phyloP scores from a whole-genome alignment of 1,284 basidiomycete genomes.

The Volvariella volvacea region DNA sequence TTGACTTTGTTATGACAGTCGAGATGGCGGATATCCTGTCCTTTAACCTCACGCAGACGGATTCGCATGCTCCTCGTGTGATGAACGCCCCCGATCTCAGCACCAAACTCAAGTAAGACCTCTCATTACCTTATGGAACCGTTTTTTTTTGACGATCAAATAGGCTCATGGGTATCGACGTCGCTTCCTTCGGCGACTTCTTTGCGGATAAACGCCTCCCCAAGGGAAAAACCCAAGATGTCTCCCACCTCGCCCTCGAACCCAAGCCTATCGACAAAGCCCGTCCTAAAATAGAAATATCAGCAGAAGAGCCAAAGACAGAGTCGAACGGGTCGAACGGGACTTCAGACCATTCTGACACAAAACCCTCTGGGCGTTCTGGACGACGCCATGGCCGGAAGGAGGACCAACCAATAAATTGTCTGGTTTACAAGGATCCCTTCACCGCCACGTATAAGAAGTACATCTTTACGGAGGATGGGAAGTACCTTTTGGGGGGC shows the following conservation, averaged over 20 bases:
- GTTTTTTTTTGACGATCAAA: no score
- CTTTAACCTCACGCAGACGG: conserved; percentile 61
- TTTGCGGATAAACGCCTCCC: conserved; percentile 52
- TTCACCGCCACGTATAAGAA: conserved; percentile 71
- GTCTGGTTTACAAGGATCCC: conserved; percentile 71
- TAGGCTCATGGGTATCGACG: conserved; percentile 76
- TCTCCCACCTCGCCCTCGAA: no score
- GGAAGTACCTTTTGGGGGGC: conserved; percentile 68
- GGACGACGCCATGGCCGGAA: no score
- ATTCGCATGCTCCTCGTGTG: conserved; percentile 38
- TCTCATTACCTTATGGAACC: no score
- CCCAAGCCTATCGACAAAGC: no score
- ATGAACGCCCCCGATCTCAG: conserved; percentile 28
- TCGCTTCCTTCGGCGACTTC: conserved; percentile 73
- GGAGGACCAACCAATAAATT: no score
- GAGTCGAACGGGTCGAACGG: no score
- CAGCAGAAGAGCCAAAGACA: no score
- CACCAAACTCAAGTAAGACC: conserved; percentile 28
- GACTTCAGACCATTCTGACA: no score
- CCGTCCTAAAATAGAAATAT: no score
- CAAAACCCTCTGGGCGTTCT: no score
- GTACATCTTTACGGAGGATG: conserved; percentile 73
- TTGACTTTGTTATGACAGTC: conserved; percentile 26
- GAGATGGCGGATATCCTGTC: conserved; percentile 75
- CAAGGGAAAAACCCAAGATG: no score